Evolutionary conservation across 2,329 filamentous ascomycete genomes (phyloP).

Genomic region (Pseudogymnoascus sp.): DNA sequence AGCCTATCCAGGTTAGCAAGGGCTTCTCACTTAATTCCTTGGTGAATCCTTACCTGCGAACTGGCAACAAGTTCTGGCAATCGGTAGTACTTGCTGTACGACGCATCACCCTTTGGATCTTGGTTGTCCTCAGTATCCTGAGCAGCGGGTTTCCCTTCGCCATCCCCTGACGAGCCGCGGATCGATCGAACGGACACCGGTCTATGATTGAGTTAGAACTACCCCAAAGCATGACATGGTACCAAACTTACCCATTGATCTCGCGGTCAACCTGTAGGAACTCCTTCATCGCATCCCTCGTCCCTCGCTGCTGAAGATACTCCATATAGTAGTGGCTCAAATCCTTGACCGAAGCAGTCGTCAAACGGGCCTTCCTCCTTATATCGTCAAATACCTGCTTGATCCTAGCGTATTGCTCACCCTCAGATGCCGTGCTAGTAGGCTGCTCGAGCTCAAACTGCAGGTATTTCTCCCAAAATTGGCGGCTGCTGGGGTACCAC

Average conservation of each 20-base stretch:
- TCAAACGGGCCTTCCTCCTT: slow-evolving; percentile 62
- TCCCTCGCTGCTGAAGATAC: slow-evolving; percentile 76
- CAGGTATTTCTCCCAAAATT: slow-evolving; percentile 87
- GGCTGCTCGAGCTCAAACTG: slow-evolving; percentile 83
- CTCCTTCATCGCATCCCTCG: slow-evolving; percentile 75
- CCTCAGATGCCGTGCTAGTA: slow-evolving; percentile 54
- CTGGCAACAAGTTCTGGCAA: slow-evolving; percentile 12
- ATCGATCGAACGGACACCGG: slow-evolving; percentile 35
- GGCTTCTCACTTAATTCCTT: not conserved
- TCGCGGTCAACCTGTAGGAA: slow-evolving; percentile 77
- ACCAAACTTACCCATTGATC: slow-evolving; percentile 63
- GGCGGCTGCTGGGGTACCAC: slow-evolving; percentile 74
- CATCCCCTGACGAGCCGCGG: slow-evolving; percentile 21
- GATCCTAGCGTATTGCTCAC: slow-evolving; percentile 62
- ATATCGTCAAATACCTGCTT: slow-evolving; percentile 73
- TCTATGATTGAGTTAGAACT: slow-evolving; percentile 24
- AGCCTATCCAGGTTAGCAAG: not conserved
- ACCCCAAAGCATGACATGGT: not conserved
- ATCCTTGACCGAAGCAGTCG: slow-evolving; percentile 59
- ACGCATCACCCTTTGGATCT: slow-evolving; percentile 35
- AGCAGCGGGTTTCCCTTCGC: slow-evolving; percentile 32
- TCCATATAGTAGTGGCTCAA: slow-evolving; percentile 71
- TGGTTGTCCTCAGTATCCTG: slow-evolving; percentile 36
- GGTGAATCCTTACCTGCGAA: not conserved
- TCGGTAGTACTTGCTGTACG: slow-evolving; percentile 37